These are phyloP conservation scores for Schizothecium vesticola DNA, from an alignment of 495 filamentous ascomycete species.

Conservation along the genomic window DNA sequence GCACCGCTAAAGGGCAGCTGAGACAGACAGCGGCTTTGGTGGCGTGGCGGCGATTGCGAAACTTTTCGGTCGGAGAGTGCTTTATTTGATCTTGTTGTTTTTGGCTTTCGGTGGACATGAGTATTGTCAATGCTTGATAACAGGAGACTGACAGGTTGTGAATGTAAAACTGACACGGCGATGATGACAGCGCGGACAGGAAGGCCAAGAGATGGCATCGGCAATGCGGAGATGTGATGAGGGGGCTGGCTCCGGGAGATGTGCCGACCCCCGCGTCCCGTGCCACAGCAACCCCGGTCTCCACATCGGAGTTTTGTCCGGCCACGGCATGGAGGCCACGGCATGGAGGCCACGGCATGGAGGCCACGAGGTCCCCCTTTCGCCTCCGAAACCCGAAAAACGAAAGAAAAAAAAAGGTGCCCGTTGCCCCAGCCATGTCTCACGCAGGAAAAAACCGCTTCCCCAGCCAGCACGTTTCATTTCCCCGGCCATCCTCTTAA, in stretches of 20 bases:
- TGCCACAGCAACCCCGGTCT: not conserved
- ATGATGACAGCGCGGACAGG: not conserved
- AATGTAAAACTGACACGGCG: not conserved
- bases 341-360: not conserved
- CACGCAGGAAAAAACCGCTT: too few relatives aligned
- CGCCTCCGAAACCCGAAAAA: not conserved
- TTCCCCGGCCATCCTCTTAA: too few relatives aligned
- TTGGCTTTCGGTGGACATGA: not conserved
- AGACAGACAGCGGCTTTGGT: not conserved
- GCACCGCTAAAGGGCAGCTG: not conserved
- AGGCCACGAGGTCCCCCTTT: not conserved
- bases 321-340: not conserved
- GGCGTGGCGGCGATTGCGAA: not conserved
- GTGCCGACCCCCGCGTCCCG: not conserved
- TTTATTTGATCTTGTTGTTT: not conserved
- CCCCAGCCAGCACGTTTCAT: too few relatives aligned
- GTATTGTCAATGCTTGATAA: not conserved
- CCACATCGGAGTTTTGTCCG: not conserved
- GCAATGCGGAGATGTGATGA: not conserved
- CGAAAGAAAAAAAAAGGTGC: not conserved
- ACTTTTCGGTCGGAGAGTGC: not conserved
- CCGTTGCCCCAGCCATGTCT: too few relatives aligned
- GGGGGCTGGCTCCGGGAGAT: not conserved
- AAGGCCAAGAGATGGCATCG: not conserved
- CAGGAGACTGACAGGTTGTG: not conserved